These are phyloP conservation scores for Lumnitzera racemosa DNA, from an alignment of 345 rosid genomes.

Conservation along the genomic window DNA sequence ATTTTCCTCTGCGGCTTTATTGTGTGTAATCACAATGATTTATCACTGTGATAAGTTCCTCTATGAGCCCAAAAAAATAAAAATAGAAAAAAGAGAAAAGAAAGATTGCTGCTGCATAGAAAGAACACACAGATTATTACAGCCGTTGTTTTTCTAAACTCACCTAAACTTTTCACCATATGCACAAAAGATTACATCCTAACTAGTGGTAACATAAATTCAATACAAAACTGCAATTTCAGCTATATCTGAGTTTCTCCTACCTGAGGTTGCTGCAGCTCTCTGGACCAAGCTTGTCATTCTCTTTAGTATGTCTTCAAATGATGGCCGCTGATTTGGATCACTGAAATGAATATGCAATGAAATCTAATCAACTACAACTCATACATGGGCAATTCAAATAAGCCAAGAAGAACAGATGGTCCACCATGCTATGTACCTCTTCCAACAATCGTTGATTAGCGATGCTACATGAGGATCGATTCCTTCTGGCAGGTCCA, in stretches of 20 bases:
- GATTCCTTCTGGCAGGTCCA: conserved; percentile 66
- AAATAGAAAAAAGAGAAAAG: too few relatives aligned
- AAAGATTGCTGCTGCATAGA: too few relatives aligned
- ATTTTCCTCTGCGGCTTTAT: too few relatives aligned
- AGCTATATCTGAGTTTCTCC: conserved; percentile 6
- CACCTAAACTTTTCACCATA: neutral
- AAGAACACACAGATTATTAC: too few relatives aligned
- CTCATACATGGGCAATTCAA: neutral
- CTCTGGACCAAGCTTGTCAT: conserved; percentile 39
- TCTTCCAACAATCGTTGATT: conserved; percentile 70
- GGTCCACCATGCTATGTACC: conserved; percentile 24
- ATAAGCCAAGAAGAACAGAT: neutral
- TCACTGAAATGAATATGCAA: conserved; percentile 32
- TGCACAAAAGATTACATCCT: neutral
- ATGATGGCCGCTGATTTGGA: conserved; percentile 61
- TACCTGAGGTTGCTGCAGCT: conserved; percentile 6
- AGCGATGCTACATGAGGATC: conserved; percentile 59
- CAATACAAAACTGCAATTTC: neutral
- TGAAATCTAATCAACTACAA: neutral
- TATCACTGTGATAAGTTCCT: too few relatives aligned
- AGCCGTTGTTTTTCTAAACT: too few relatives aligned
- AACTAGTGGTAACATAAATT: too few relatives aligned
- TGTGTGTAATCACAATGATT: too few relatives aligned
- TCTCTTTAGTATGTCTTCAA: conserved; percentile 56
- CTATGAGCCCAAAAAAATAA: too few relatives aligned